Evolutionary conservation across 495 filamentous ascomycete species (phyloP).

Genomic region (Podospora bellae-mahoneyi): DNA sequence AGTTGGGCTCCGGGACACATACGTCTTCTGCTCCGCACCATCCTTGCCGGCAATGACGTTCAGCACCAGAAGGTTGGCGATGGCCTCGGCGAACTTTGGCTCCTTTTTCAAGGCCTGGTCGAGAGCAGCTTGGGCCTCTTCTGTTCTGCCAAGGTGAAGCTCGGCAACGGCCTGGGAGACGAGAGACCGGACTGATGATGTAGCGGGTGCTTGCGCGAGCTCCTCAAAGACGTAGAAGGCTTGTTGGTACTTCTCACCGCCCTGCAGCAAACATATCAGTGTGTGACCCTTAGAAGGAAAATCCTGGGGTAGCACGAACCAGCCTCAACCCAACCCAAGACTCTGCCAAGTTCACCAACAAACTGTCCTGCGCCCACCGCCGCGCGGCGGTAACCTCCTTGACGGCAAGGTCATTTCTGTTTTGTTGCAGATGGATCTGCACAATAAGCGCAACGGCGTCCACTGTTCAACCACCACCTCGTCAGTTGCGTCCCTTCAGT

Average conservation of each 20-base stretch:
- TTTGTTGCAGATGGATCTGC: conserved; percentile 88
- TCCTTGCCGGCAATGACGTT: conserved; percentile 72
- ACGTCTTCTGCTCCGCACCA: conserved; percentile 57
- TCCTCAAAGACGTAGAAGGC: conserved; percentile 99
- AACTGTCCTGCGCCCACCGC: conserved; percentile 91
- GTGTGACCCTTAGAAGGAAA: not conserved
- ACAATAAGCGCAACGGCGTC: conserved; percentile 70
- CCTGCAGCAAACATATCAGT: conserved; percentile 48
- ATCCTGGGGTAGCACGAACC: conserved; percentile 49
- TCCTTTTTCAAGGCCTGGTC: conserved; percentile 74
- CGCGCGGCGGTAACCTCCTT: conserved; percentile 88
- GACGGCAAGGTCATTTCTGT: conserved; percentile 80
- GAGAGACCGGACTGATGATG: conserved; percentile 63
- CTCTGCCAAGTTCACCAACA: conserved; percentile 91
- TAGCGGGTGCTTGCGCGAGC: conserved; percentile 78
- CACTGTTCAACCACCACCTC: conserved; percentile 33
- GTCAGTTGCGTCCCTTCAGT: conserved; percentile 1
- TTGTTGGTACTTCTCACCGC: conserved; percentile 93
- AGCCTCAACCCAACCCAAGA: conserved; percentile 88
- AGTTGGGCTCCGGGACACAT: conserved; percentile 26
- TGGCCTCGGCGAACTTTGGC: conserved; percentile 63
- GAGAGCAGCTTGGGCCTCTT: conserved; percentile 85
- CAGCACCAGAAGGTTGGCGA: conserved; percentile 79
- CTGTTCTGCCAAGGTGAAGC: conserved; percentile 81
- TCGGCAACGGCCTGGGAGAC: conserved; percentile 89